These are phyloP conservation scores for Huntiella omanensis DNA, from an alignment of 2,329 filamentous ascomycete genomes.

Conservation along the genomic window DNA sequence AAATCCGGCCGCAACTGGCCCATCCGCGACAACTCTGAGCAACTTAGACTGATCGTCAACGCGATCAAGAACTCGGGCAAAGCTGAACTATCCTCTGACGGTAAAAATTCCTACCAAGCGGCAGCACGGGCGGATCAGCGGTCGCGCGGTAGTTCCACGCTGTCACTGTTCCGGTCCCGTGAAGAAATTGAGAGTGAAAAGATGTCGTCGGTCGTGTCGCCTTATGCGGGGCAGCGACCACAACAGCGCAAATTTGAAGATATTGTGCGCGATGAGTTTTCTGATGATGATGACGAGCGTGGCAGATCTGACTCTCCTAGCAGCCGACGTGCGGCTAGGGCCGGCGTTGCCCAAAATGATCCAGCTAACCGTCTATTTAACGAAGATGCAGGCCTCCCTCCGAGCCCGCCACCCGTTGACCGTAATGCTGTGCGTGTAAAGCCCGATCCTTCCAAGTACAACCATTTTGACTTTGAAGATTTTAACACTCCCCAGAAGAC, in stretches of 20 bases:
- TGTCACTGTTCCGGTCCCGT: slow-evolving; percentile 56
- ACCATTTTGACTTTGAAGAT: slow-evolving; percentile 45
- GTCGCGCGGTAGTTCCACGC: slow-evolving; percentile 34
- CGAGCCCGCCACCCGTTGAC: slow-evolving; percentile 29
- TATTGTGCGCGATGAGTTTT: slow-evolving; percentile 38
- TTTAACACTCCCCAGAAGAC: slow-evolving; percentile 66
- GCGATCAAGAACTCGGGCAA: slow-evolving; percentile 33
- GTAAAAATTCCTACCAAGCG: slow-evolving; percentile 1
- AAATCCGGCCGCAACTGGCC: slow-evolving; percentile 85
- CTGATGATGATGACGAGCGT: slow-evolving; percentile 21
- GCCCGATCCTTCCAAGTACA: slow-evolving; percentile 10
- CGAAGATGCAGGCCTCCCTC: slow-evolving; percentile 40
- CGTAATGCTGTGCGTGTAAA: slow-evolving; percentile 1
- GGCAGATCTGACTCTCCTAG: slow-evolving; percentile 30
- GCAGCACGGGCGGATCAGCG: slow-evolving; percentile 4
- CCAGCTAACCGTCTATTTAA: slow-evolving; percentile 38
- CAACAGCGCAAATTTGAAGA: slow-evolving; percentile 54
- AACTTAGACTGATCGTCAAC: slow-evolving; percentile 54
- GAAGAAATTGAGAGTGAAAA: slow-evolving; percentile 36
- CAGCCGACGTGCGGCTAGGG: slow-evolving; percentile 28
- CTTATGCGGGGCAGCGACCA: slow-evolving; percentile 39
- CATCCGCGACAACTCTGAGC: slow-evolving; percentile 70
- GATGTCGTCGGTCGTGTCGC: slow-evolving; percentile 35
- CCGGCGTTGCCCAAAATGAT: slow-evolving; percentile 34
- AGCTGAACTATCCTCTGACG: slow-evolving; percentile 4